Base-by-base conservation (phyloP, 1,139 yeast genomes). In the Protomyces arabidopsidicola region DNA sequence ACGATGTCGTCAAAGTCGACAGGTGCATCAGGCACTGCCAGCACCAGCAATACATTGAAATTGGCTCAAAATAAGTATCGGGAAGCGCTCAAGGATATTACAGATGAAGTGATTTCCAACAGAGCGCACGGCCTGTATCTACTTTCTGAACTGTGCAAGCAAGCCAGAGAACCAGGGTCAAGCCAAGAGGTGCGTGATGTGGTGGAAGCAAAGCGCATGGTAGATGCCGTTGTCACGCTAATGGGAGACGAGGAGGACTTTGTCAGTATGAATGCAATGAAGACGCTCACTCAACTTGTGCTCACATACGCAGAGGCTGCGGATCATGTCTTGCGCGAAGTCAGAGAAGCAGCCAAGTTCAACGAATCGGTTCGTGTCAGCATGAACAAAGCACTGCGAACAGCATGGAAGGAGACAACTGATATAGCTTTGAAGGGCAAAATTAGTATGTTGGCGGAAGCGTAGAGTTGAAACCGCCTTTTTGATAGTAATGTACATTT, bases 201-300 rank as follows among this genome's bases (percentile, higher is more conserved):
- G 4, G 63, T 82, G 10, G 82, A 81, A 16, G 81, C 82, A 64
- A 90, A 82, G 0, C 74, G 88, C 45, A 79, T 82, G 36, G 75
- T 90, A 18, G 48, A 42, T 18, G 20, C 22, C 14, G 88, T 88
- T 71, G 71, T 88, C 53, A 76, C 79, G 1, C 90, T 87, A 69
- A 75, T 93, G 60, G 81, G 81, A 63, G 96, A 90, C 70, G 81
- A 84, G 0, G 98, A 93, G 67, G 96, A 98, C 0, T 93, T 85
- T 72, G 83, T 93, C 18, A 93, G 89, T 72, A 74, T 93, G 64
- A 91, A 88, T 71, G 88, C 87, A 0, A 88, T 93, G 67, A 90
- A 88, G 70, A 91, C 95, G 0, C 75, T 93, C 45, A 27, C 34
- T 8, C 53, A 58, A 24, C 16, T 58, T 42, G 10, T 39, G 14